Evolutionary conservation across 1,284 basidiomycete genomes (phyloP), one percentile per base, ranked within the genome.

Genomic region (Schizophyllum commune): DNA sequence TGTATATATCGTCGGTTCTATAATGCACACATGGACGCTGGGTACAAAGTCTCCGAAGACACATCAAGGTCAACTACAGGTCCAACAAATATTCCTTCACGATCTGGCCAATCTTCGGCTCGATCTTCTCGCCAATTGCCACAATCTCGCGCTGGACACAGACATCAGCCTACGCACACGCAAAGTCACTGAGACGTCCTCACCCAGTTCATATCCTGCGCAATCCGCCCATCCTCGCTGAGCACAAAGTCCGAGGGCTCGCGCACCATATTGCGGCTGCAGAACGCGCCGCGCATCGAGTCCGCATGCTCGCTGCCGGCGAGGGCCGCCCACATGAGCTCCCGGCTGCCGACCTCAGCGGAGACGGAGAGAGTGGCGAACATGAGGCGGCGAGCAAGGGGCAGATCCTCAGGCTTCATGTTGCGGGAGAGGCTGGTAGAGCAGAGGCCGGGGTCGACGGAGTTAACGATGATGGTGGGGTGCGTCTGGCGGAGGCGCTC

Each of bases 301-400:
- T 65, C 58, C 21, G 51, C 55, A 8, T 69, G 63, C 27, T 65
- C 67, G 17, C 62, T 63, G 1, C 68, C 72, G 5, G 73, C 73
- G 15, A 78, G 62, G 0, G 79, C 75, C 4, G 74, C 77, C 67
- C 71, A 79, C 2, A 82, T 67, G 2, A 82, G 67, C 59, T 75
- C 70, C 6, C 81, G 71, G 47, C 73, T 69, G 9, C 75, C 75
- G 13, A 66, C 54, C 55, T 74, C 73, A 0, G 70, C 69, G 19
- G 67, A 63, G 34, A 71, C 69, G 2, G 71, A 71, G 2, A 76
- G 1, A 2, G 64, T 52, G 39, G 0, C 54, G 47, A 56, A 71
- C 55, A 60, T 61, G 56, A 15, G 19, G 6, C n/a, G 56, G 27
- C 3, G 55, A 39, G 64, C 64, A 2, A 63, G 20, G 39, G 39